Percentiles rank a stretch among this genome's conserved stretches.
Evolutionary conservation across 805 yeast genomes (phyloP).

Genomic region (Hyphopichia homilentoma): DNA sequence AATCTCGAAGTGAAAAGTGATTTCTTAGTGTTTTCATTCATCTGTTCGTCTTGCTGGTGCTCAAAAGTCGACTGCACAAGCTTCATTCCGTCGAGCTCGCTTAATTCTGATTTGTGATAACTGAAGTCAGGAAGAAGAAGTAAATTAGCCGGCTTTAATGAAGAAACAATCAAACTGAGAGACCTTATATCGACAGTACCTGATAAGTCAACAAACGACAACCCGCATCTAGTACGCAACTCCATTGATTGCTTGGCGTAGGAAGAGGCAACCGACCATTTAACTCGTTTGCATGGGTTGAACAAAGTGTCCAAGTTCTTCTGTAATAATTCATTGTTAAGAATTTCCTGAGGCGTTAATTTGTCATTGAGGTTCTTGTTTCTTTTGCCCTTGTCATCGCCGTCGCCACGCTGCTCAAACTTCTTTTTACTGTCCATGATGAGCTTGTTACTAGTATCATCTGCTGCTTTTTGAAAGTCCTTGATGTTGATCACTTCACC

Average conservation of each 20-base stretch:
- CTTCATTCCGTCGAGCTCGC: conserved; percentile 24
- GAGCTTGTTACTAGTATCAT: conserved; percentile 33
- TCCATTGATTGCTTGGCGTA: conserved; percentile 16
- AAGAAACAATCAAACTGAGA: conserved; percentile 68
- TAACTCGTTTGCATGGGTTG: conserved; percentile 47
- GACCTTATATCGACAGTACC: conserved; percentile 87
- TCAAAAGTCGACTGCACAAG: conserved; percentile 24
- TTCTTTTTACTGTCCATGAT: conserved; percentile 36
- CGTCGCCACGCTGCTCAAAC: conserved; percentile 30
- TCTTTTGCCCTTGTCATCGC: conserved; percentile 13
- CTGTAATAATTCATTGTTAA: conserved; percentile 38
- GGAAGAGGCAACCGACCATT: conserved; percentile 15
- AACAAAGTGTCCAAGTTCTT: conserved; percentile 45
- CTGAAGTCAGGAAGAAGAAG: conserved; percentile 51
- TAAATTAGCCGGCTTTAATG: conserved; percentile 73
- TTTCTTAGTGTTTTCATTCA: conserved; percentile 16
- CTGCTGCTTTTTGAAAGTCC: conserved; percentile 58
- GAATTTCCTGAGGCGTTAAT: conserved; percentile 40
- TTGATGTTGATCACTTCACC: conserved; percentile 72
- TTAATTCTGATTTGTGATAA: conserved; percentile 11
- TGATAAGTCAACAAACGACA: conserved; percentile 74
- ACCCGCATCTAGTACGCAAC: conserved; percentile 61
- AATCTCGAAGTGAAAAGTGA: conserved; percentile 17
- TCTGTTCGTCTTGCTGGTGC: conserved; percentile 28
- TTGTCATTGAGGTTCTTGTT: conserved; percentile 19